These are phyloP conservation scores for Cyclotella cryptica DNA, from an alignment of 108 stramenopile species.

Conservation along the genomic window DNA sequence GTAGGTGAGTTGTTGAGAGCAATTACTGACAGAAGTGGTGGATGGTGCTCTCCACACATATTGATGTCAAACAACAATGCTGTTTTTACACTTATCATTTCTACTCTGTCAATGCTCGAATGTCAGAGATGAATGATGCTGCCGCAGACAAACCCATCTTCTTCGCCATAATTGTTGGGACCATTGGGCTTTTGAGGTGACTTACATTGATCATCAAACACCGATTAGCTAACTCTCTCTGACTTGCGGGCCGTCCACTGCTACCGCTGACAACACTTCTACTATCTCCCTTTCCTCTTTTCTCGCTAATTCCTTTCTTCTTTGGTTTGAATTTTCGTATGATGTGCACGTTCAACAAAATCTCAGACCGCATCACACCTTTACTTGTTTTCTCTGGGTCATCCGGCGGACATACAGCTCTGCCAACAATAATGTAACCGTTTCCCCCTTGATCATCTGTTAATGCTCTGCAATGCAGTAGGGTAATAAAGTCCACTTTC, in stretches of 20 bases:
- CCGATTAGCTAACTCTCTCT: conserved; percentile 50
- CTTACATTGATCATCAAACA: conserved; percentile 81
- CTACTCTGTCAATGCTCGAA: conserved; percentile 45
- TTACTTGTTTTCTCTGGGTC: conserved; percentile 35
- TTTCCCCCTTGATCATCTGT: conserved; percentile 63
- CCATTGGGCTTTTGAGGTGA: conserved; percentile 78
- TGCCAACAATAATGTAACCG: conserved; percentile 80
- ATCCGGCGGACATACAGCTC: conserved; percentile 62
- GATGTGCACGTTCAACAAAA: conserved; percentile 56
- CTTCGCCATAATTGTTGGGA: conserved; percentile 79
- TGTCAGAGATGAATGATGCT: conserved; percentile 60
- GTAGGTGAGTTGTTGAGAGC: no score
- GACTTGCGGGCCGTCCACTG: conserved; percentile 51
- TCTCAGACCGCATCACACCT: conserved; percentile 45
- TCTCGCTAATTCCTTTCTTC: conserved; percentile 14
- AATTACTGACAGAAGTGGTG: no score
- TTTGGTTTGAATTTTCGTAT: conserved; percentile 39
- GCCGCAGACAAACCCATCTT: conserved; percentile 72
- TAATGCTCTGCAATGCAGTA: conserved; percentile 74
- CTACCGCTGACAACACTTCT: conserved; percentile 23
- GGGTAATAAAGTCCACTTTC: conserved; percentile 62
- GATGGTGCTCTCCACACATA: no score
- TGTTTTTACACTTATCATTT: no score
- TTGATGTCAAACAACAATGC: no score
- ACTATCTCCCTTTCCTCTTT: conserved; percentile 10